Base-by-base conservation (phyloP, 2,329 filamentous ascomycete genomes). In the Paecilomyces sp. region DNA sequence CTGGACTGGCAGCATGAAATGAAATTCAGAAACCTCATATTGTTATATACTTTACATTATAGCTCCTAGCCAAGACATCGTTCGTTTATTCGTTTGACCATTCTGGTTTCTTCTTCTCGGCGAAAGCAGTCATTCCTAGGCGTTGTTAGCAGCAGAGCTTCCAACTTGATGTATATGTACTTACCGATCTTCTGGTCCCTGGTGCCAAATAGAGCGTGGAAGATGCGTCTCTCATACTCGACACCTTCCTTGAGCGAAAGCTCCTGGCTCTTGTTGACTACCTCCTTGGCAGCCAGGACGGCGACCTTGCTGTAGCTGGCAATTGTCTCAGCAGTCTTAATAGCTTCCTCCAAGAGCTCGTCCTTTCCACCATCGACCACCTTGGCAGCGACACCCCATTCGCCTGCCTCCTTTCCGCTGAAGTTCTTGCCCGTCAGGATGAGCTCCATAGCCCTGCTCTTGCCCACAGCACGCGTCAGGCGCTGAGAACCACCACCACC, bases 191-290 rank as follows among this genome's bases (percentile, higher is more conserved):
- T 99, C 79, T 99, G 94, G 76, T 99, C 94, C 78, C 91, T 85
- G 73, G 89, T 96, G 24, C 93, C 94, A 79, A 99, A 99, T 70
- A 97, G 72, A 28, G 87, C 84, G 77, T 99, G 94, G 82, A 99
- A 99, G 34, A 97, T 83, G 57, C 92, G 85, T 72, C 94, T 84
- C 83, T 99, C 94, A 77, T 87, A 97, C 79, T 99, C 94, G 1
- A 99, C 89, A 13, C 94, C 94, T 70, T 97, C 94, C 67, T 89
- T 81, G 61, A 99, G 79, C 3, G 88, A 82, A 66, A 96, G 77
- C 68, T 99, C 94, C 81, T 97, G 92, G 76, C 92, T 96, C 87
- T 97, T 97, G 75, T 97, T 96, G 59, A 99, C 93, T n/a, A 94
- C 93, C 82, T 99, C 94, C 83, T 99, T 99, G 60, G 85, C 88